These are phyloP conservation scores for Lathyrus tuberosus DNA, from an alignment of 306 rosid species.

Conservation along the genomic window DNA sequence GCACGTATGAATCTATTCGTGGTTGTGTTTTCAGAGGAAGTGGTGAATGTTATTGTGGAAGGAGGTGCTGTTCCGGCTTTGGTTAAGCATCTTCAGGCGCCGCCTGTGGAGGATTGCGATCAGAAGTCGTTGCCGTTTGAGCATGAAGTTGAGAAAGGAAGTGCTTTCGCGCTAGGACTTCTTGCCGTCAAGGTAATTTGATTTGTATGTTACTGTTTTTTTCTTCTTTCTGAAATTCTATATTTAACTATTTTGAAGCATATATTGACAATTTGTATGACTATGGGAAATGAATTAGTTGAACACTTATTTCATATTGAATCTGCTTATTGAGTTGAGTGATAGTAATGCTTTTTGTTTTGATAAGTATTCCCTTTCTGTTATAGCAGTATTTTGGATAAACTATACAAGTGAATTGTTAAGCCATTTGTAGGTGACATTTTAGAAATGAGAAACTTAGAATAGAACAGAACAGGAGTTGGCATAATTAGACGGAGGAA, in stretches of 20 bases:
- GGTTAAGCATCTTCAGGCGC: conserved; percentile 86
- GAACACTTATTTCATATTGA: conserved; percentile 5
- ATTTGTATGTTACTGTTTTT: conserved; percentile 10
- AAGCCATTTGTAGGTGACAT: neutral
- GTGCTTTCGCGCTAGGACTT: conserved; percentile 95
- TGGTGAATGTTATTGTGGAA: conserved; percentile 93
- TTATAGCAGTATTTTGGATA: neutral
- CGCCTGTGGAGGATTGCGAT: conserved; percentile 56
- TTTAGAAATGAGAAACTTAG: conserved; percentile 3
- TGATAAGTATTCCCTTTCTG: neutral
- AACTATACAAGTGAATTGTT: neutral
- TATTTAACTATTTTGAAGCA: conserved; percentile 9
- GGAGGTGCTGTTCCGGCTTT: conserved; percentile 91
- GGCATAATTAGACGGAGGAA: neutral
- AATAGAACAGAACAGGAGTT: neutral
- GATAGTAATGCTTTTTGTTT: conserved; percentile 11
- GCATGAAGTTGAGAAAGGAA: conserved; percentile 98
- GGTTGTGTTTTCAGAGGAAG: conserved; percentile 73
- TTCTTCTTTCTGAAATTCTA: neutral
- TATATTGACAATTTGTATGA: neutral
- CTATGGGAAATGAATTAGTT: neutral
- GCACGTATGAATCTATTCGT: conserved; percentile 20
- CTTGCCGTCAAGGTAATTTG: conserved; percentile 88
- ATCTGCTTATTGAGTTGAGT: neutral
- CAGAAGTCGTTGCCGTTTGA: conserved; percentile 75